Conservation (phyloP, 305 asterid genomes). For the Solanum hybrid region DNA sequence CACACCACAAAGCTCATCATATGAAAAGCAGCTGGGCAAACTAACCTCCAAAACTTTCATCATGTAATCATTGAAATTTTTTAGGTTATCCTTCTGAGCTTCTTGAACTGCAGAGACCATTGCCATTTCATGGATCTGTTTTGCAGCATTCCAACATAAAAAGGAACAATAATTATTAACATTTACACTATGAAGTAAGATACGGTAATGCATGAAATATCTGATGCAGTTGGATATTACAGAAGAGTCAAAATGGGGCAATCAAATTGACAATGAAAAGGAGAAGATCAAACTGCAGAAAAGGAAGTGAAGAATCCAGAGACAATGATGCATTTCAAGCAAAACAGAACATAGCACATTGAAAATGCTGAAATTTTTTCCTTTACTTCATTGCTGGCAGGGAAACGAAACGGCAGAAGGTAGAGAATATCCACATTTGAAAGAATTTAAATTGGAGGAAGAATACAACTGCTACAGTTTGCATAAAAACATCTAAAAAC, state of each 20-base stretch:
- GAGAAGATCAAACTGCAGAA: background rate
- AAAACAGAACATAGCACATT: background rate
- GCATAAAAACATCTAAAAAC: background rate
- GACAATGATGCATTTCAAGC: background rate
- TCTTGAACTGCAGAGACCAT: constrained; percentile 94
- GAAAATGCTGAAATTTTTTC: background rate
- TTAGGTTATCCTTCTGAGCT: constrained; percentile 90
- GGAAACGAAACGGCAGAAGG: background rate
- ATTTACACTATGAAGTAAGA: background rate
- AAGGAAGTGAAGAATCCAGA: background rate
- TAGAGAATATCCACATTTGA: background rate
- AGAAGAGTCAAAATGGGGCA: constrained; percentile 3
- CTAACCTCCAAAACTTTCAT: constrained; percentile 89
- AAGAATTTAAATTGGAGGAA: background rate
- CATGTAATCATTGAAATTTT: constrained; percentile 84
- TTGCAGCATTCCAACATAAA: background rate
- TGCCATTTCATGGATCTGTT: constrained; percentile 95
- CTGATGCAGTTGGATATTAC: background rate
- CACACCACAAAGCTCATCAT: background rate
- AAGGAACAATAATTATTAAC: background rate
- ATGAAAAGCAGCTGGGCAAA: constrained; percentile 1
- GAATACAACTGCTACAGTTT: background rate
- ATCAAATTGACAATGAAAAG: constrained; percentile 7
- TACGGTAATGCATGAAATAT: background rate
- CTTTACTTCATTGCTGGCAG: background rate